A percentile compares a stretch with the other conserved stretches of the same genome.
Evolutionary conservation across 768 basidiomycete species (phyloP).

Genomic region (Lenzites betulinus): DNA sequence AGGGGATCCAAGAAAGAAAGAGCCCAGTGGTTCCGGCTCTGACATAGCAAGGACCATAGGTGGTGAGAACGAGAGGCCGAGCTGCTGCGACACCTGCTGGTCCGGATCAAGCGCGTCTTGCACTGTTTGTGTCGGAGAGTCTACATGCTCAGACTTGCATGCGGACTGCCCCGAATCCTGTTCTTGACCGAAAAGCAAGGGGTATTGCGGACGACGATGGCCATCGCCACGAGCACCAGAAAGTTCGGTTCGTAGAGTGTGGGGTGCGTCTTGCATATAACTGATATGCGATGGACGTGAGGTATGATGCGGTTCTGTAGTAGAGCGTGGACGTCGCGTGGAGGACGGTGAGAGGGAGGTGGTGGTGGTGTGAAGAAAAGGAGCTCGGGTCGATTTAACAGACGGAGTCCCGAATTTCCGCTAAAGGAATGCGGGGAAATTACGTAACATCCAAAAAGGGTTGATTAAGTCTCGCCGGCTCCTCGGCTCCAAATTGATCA

Average conservation of each 20-base stretch:
- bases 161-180: background rate
- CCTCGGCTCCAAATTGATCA: too few relatives aligned
- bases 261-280: conserved; percentile 14
- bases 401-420: background rate
- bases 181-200: conserved; percentile 1
- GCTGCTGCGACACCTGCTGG: conserved; percentile 18
- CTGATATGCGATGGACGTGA: background rate
- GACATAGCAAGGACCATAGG: conserved; percentile 13
- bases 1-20: conserved; percentile 3
- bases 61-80: conserved; percentile 12
- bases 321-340: too few relatives aligned
- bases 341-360: background rate
- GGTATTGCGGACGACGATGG: background rate
- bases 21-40: conserved; percentile 10
- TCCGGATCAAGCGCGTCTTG: conserved; percentile 13
- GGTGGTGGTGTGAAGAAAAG: conserved; percentile 10
- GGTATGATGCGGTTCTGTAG: background rate
- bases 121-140: background rate
- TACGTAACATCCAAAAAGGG: conserved; percentile 1
- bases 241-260: background rate
- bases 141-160: background rate
- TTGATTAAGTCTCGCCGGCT: too few relatives aligned
- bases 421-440: background rate
- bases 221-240: conserved; percentile 7
- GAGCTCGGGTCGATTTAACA: background rate